Base-by-base conservation (phyloP, 345 rosid species). In the Arabis hirsuta region DNA sequence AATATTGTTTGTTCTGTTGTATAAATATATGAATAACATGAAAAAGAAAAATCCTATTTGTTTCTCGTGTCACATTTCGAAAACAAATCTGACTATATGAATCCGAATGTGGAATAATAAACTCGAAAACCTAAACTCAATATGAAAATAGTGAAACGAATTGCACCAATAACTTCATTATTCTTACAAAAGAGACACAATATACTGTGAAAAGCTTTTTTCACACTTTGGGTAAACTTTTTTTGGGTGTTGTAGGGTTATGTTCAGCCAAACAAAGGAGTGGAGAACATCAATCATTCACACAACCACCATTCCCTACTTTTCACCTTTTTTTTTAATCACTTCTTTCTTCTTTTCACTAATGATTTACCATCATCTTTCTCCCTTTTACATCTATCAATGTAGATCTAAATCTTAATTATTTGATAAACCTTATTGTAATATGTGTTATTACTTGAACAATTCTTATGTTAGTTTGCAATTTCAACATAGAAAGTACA, bases 261-360 rank as follows among this genome's bases (percentile, higher is more conserved):
- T 54, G 70, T 69, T 69, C 69, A 67, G 38, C 74, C 79, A 65
- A 38, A 61, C 53, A 27, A 54, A 53, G 58, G 78, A 80, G 84
- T 81, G 90, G 90, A 84, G 81, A 82, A 84, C 92, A 86, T 55
- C 96, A 87, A 92, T 92, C 80, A 92, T 92, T 75, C 71, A 45
- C 74, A 29, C 88, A 85, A 82, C 86, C 78, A 57, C 80, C 38
- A 65, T 69, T 47, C 69, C 78, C 51, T 67, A 53, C 68, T 55
- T 72, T 61, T 50, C 12, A 57, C 12, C 13, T 86, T 81, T 86
- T 81, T 87, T 84, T 82, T 74, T 78, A 76, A 80, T 67, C 27
- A 45, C 32, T 29, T 29, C 36, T 34, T 61, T 26, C 43, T 13
- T 31, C 68, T 55, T 48, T 62, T 54, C 31, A 14, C 64, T 32